Evolutionary conservation across 805 yeast species (phyloP), one percentile per base, ranked within the genome.

Genomic region (Lachancea nothofagi): DNA sequence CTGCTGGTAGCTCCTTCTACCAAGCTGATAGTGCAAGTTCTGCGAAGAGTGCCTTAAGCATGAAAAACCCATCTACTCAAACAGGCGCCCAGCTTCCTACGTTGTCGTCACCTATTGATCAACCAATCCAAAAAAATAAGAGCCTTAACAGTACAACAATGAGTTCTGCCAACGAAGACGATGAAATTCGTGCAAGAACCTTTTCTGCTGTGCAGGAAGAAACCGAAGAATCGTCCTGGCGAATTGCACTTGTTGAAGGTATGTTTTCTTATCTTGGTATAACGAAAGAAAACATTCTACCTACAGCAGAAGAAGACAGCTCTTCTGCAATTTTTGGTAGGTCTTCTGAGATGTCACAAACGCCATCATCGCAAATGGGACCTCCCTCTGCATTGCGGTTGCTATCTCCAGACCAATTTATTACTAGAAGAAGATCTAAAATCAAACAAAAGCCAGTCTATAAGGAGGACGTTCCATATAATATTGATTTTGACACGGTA

Each of bases 221-320:
- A 48, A 76, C 83, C 0, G 88, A 83, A 49, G 90, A 83, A 34
- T 67, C 76, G 0, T 70, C 83, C 0, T 59, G 82, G 19, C 65
- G 83, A 39, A 65, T 71, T 15, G 85, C 90, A 0, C 59, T 88
- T 1, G 72, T 80, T 4, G 95, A 84, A 49, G 80, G 78, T 19
- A 72, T 88, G 29, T 80, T 87, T 54, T 70, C 70, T 37, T 64
- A 77, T 23, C 64, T 87, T 24, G 96, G 96, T 0, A 69, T 87
- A 8, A 72, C 70, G 29, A 62, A 62, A 42, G 66, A 64, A 15
- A 60, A 59, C 29, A 52, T 67, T 45, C 29, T 50, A 14, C 45
- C 50, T 13, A 21, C 47, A 12, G 17, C 41, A 5, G 35, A 44
- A n/a, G 38, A 32, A 10, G 29, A 29, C 17, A 29, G 20, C 3